Evolutionary conservation across 768 basidiomycete species (phyloP), one percentile per base, ranked within the genome.

Genomic region (Podaxis carcinomalis): DNA sequence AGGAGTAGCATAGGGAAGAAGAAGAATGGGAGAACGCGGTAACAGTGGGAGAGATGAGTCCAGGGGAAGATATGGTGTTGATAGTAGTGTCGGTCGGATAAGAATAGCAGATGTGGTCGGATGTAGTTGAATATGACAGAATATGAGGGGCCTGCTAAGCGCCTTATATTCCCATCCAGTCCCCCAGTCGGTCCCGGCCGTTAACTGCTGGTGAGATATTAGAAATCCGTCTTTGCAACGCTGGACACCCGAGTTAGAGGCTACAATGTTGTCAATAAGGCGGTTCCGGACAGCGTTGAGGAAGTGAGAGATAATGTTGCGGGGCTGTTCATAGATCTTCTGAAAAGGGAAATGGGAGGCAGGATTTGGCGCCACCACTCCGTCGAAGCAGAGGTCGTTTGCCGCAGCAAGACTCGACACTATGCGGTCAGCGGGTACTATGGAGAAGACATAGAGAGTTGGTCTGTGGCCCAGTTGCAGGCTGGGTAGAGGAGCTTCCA

Each of bases 1-100:
- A 1, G 91, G 89, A 3, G 82, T 84, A 32, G 83, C 86, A 62
- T 85, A 80, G 4, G 91, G 91, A 19, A 92, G 78, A 3, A 93
- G 77, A 9, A 77, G 80, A 54, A 93, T 85, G 7, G 90, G 89
- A 10, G 85, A 79, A 7, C 90, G 90, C 9, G 83, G 70, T 27
- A 80, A 69, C 16, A 84, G 68, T 21, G 84, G 82, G 11, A 80
- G 71, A 25, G 69, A 66, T 23, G 70, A 63, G 16, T 71, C 63
- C 1, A 92, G 73, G 7, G 85, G 81, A 49, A 86, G 72, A 66
- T 84, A 84, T 19, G 82, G 79, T 1, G 89, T 88, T 4, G 82
- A 70, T 10, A 78, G 73, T 37, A 90, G 76, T 16, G 82, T 75
- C 1, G 88, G 85, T 61, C 89, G 88, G n/a, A 92, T 72, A 32